Evolutionary conservation across 495 filamentous ascomycete species (phyloP).

Genomic region (Trichoderma erinaceum): DNA sequence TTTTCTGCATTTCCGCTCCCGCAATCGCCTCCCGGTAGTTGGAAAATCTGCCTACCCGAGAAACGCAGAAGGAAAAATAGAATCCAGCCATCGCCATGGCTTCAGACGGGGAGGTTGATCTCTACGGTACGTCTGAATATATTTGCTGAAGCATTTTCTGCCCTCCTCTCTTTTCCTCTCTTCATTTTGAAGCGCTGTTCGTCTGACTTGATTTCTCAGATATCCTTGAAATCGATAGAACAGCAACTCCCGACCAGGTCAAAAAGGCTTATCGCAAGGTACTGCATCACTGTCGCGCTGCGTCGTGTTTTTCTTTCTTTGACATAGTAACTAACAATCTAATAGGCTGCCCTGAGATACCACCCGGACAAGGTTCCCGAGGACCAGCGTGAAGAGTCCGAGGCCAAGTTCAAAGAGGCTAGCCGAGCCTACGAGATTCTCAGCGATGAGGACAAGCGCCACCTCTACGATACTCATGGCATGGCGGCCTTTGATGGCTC

Average conservation of each 20-base stretch:
- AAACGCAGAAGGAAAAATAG: not conserved
- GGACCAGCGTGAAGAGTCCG: slow-evolving; percentile 72
- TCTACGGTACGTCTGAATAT: slow-evolving; percentile 60
- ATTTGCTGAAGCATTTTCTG: no score
- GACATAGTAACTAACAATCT: slow-evolving; percentile 5
- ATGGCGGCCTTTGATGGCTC: slow-evolving; percentile 83
- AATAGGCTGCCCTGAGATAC: slow-evolving; percentile 76
- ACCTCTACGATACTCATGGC: slow-evolving; percentile 86
- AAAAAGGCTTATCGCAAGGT: slow-evolving; percentile 98
- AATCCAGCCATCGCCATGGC: slow-evolving; percentile 14
- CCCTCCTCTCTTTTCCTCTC: not conserved
- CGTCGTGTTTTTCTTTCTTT: slow-evolving; percentile 10
- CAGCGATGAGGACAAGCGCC: slow-evolving; percentile 87
- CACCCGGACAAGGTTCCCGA: slow-evolving; percentile 97
- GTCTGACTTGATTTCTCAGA: slow-evolving; percentile 35
- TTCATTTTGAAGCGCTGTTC: not conserved
- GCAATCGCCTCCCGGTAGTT: not conserved
- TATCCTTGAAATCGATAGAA: slow-evolving; percentile 66
- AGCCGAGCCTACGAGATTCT: slow-evolving; percentile 97
- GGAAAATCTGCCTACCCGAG: not conserved
- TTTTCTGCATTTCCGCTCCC: not conserved
- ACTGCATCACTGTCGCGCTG: slow-evolving; percentile 22
- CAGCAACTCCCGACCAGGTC: slow-evolving; percentile 74
- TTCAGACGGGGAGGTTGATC: slow-evolving; percentile 50
- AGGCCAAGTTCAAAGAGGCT: slow-evolving; percentile 83